Evolutionary conservation across 2,329 filamentous ascomycete genomes (phyloP), one percentile per base, ranked within the genome.

Genomic region (Huntiella bhutanensis): DNA sequence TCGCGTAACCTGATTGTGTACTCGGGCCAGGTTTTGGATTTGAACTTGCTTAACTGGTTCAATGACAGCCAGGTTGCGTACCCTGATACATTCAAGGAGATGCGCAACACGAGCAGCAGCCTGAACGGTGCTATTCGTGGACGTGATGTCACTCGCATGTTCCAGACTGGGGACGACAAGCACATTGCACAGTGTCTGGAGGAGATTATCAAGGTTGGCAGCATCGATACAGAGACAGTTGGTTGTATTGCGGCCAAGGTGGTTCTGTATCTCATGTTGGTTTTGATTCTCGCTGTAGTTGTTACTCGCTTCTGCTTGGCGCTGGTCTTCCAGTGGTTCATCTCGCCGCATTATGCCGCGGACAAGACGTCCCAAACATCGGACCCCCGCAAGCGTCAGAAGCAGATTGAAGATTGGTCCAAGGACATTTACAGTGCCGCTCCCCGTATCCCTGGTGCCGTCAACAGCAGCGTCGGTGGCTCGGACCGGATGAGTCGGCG

Each of bases 171-270:
- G 5, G 64, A 70, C 2, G 86, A 95, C 56, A 95, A 88, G 67
- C 70, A 76, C 53, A 70, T 88, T 43, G 87, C 82, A 10, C 75
- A 85, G 58, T 98, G 91, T 60, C 76, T 98, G 52, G 77, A 86
- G 51, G 79, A 98, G 56, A 93, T 92, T 52, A 85, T 94, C 71
- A 93, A 88, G 61, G 91, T 98, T 44, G 91, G 91, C 49, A 87
- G 82, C 10, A 81, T 98, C 50, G 92, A 98, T 57, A 96, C 91
- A 0, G 87, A 93, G 55, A 93, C 84, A 5, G 82, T 98, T 42
- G 91, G 91, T 12, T 98, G 91, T 64, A 98, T 98, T 59, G 91
- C 91, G 2, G 94, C 88, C 53, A 82, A 94, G 64, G 87, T 98
- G 19, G 91, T 98, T 3, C 77, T 98, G 38, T 98, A 98, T 58